Base-by-base conservation (phyloP, 441 rosid genomes). In the Mallotus repandus region DNA sequence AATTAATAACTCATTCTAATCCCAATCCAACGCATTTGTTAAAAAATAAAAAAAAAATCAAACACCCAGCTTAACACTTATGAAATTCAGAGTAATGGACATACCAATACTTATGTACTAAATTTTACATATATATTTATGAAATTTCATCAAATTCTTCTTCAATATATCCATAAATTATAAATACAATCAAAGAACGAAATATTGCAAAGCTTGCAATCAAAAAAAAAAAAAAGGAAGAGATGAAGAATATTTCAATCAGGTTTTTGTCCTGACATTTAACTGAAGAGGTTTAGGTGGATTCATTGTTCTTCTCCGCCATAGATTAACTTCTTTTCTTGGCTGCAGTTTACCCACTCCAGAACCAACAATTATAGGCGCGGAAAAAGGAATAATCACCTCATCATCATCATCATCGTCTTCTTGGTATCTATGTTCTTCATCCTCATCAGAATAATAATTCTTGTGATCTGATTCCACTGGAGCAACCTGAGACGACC, bases 251-350 rank as follows among this genome's bases (percentile, higher is more conserved):
- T 35, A 41, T 12, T 3, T 57, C 50, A 19, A n/a, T 50, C 52
- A 82, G 22, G 63, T 56, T 14, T 61, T 56, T 16, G 63, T 52
- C 16, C 65, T 32, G 55, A 68, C 74, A 25, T 81, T 84, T 86
- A 91, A 69, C 59, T 73, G 87, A 73, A 92, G 97, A 21, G 90
- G 96, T 67, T 68, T 74, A 0, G 99, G 98, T 21, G 90, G 98
- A 71, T 82, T 85, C 85, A 86, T 86, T 63, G 93, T 89, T 86
- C 99, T 89, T 82, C 98, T 81, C 81, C 87, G 86, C 99, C 99
- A 94, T 72, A 94, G 69, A 77, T 88, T 92, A 46, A 94, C 72
- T 80, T 94, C 98, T 70, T 85, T 78, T 82, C 78, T 86, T 56
- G 94, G 88, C 73, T 71, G 80, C 80, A 81, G 66, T 58, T 63